Base-by-base conservation (phyloP, 169 alveolate genomes). In the Plasmodium blacklocki region DNA sequence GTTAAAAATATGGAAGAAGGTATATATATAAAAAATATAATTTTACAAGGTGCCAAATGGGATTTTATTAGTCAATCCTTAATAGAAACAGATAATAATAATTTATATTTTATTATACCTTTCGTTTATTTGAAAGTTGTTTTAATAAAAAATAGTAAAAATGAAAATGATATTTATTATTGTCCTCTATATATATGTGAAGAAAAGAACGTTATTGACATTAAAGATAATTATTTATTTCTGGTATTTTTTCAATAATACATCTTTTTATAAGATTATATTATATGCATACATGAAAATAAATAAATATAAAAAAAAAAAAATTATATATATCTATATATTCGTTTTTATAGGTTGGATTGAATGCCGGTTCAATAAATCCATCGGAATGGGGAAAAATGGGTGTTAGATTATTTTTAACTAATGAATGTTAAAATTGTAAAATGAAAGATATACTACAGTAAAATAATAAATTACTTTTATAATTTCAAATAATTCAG, bases 11-110 rank as follows among this genome's bases (percentile, higher is more conserved):
- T 98, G 12, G 95, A 95, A 72, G 98, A 98, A 64, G 99, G 99
- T 12, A 97, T 98, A 14, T 97, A 95, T 78, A 90, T 97, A 68
- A 92, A 94, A 91, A 97, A 97, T 63, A 83, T 97, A 62, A 95
- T 92, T 80, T 86, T 98, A 29, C 99, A 98, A 94, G 99, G 99
- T 26, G 99, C 98, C 15, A 94, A 95, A 68, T 98, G 99, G 99
- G 97, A 98, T 86, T 70, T 88, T 15, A 98, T 96, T 52, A 96
- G 94, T 76, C 94, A 93, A 26, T 88, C 93, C 50, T 90, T 97
- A 62, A 88, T 90, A 60, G 99, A 97, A 74, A 98, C 98, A 50
- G 98, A 97, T 66, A 97, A 97, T 19, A 97, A 96, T 97, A 96
- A 96, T 85, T 93, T 97, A 26, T 88, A 85, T 67, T 93, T 93